Evolutionary conservation across 257 asterid species (phyloP), one percentile per base, ranked within the genome.

Genomic region (Penstemon davidsonii): DNA sequence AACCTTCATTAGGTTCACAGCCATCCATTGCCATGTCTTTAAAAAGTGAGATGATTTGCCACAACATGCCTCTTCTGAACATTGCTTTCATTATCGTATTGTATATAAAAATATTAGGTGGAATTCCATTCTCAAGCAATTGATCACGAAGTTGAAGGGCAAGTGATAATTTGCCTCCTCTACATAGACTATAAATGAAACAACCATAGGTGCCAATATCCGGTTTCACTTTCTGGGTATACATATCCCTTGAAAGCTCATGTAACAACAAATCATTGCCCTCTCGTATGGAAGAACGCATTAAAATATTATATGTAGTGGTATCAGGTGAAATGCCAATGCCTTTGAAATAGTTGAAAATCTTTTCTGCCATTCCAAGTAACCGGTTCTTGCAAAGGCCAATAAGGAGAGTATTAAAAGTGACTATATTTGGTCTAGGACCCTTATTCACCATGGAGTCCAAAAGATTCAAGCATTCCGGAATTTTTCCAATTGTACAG

Each of bases 301-400:
- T 55, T 39, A 88, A 81, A 58, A 88, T 86, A 65, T 85, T 79
- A 62, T 84, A 86, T 0, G 90, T 78, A 59, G 69, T 66, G 6
- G 74, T 74, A 74, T 84, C 67, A 33, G 88, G 87, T 4, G 73
- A 79, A 70, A 86, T 70, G 40, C 88, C 88, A 47, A 69, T 66
- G 19, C 64, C 50, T 73, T 75, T 65, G 49, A 86, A 70, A 67
- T 71, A 13, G 49, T 70, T 59, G 65, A 82, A 82, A 11, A 75
- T 19, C 56, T 64, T 36, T 70, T 33, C 71, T 15, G 90, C 96
- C 46, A 19, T 19, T 70, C 51, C 82, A 49, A 84, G 80, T 52
- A 71, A 62, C 25, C 79, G 73, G 12, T 72, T 76, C 80, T 79
- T 84, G 80, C 90, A 88, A 61, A 88, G 87, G 55, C 80, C 81